These are phyloP conservation scores for Nyctanthes arbortristis DNA, from an alignment of 257 asterid genomes.

Conservation along the genomic window DNA sequence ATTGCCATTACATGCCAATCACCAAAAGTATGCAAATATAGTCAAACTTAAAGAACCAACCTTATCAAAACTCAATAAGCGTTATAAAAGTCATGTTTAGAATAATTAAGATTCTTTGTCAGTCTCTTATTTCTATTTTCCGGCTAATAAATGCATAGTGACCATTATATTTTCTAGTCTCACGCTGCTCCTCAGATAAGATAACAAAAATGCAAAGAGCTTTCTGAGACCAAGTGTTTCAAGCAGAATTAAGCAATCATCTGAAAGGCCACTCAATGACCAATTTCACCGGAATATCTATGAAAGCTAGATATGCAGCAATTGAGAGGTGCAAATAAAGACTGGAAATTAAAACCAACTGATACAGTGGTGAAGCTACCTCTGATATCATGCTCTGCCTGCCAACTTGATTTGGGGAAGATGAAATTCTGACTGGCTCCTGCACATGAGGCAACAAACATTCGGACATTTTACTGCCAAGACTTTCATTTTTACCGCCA, in stretches of 20 bases:
- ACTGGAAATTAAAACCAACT: constrained; percentile 1
- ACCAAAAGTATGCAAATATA: not conserved
- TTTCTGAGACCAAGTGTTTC: not conserved
- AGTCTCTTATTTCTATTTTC: not conserved
- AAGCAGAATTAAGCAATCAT: not conserved
- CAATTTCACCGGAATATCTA: constrained; percentile 2
- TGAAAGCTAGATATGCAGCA: constrained; percentile 18
- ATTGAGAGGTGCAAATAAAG: not conserved
- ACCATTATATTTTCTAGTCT: constrained; percentile 4
- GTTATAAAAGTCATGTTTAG: not conserved
- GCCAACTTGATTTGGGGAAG: constrained; percentile 35
- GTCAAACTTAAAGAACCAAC: not conserved
- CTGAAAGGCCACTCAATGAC: not conserved
- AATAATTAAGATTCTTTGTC: not conserved
- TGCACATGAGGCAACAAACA: constrained; percentile 32
- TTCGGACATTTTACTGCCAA: constrained; percentile 24
- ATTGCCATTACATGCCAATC: not conserved
- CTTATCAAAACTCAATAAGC: constrained; percentile 1
- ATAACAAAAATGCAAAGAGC: not conserved
- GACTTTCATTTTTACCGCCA: constrained; percentile 31
- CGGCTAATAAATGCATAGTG: constrained; percentile 4
- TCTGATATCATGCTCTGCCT: constrained; percentile 42
- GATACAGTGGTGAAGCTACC: constrained; percentile 41
- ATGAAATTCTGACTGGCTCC: constrained; percentile 32
- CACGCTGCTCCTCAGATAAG: not conserved